Base-by-base conservation (phyloP, 83 land plant species). In the Picea abies region DNA sequence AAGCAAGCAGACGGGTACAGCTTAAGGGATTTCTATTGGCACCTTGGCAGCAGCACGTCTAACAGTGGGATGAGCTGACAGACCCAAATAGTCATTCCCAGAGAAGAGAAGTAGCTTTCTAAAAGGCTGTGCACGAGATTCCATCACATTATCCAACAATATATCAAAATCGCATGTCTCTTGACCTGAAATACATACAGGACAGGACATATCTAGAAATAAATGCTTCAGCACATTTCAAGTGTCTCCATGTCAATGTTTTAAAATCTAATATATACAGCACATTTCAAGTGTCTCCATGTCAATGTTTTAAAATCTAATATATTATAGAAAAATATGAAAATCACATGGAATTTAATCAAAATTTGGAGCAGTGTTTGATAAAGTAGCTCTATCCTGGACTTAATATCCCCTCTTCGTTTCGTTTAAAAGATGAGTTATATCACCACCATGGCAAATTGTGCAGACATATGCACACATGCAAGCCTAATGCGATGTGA, bases 81-180 rank as follows among this genome's bases (percentile, higher is more conserved):
- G 90, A 11, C 97, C 99, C 68, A 96, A 84, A 72, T 98, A 98
- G 87, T 98, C 99, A 84, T 98, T 98, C 78, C 99, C 97, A 19
- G 99, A 98, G 82, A 98, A 98, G 23, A 94, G 88, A 39, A 93
- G 79, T 79, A 98, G 62, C 86, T 90, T 90, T 64, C 82, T 86
- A 69, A 80, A 79, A 23, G 78, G 58, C 32, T 72, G 82, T 37
- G 81, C 72, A 20, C 69, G 47, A 22, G 64, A 62, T 44, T 56
- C 82, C 10, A 16, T 14, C 1, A 63, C 68, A 79, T 39, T 29
- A 78, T 78, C 82, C 73, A 83, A 81, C 77, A 75, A 65, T 60
- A 44, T 23, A 35, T 86, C 80, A 44, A 70, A 49, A 60, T 47
- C 56, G 77, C 86, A 39, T 9, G 37, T 56, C 84, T 89, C 90